Percentiles rank a stretch among this genome's conserved stretches.
Conservation (phyloP, 495 filamentous ascomycete genomes). For the Podospora conica region DNA sequence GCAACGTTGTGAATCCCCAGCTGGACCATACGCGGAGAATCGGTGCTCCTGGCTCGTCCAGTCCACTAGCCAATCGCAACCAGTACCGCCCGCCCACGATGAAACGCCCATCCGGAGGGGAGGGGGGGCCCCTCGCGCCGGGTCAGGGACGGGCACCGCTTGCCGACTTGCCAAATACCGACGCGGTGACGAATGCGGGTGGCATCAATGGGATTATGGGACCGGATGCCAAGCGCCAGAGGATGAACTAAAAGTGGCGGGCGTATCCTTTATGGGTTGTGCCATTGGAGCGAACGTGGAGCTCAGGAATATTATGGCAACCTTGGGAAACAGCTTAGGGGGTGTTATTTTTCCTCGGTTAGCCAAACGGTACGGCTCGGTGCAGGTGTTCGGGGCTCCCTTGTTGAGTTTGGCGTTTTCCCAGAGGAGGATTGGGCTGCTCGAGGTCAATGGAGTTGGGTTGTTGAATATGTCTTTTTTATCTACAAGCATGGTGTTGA, state of each 20-base stretch:
- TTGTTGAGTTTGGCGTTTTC: neutral
- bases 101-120: constrained; percentile 36
- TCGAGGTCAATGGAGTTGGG: no score
- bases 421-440: neutral
- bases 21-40: constrained; percentile 63
- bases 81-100: constrained; percentile 55
- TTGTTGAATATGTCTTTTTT: neutral
- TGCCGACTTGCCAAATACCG: constrained; percentile 32
- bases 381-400: neutral
- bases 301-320: neutral
- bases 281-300: neutral
- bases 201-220: constrained; percentile 11
- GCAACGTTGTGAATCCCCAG: constrained; percentile 64
- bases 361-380: neutral
- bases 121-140: neutral
- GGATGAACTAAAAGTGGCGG: constrained; percentile 6
- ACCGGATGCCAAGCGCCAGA: constrained; percentile 38
- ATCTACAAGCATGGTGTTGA: neutral
- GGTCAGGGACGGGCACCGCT: constrained; percentile 27
- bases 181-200: constrained; percentile 16
- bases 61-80: constrained; percentile 52
- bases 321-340: neutral
- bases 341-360: neutral
- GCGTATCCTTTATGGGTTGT: constrained; percentile 17
- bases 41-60: constrained; percentile 59